Evolutionary conservation across 176 grass and related monocot species (phyloP).

Genomic region (Carex littledalei): DNA sequence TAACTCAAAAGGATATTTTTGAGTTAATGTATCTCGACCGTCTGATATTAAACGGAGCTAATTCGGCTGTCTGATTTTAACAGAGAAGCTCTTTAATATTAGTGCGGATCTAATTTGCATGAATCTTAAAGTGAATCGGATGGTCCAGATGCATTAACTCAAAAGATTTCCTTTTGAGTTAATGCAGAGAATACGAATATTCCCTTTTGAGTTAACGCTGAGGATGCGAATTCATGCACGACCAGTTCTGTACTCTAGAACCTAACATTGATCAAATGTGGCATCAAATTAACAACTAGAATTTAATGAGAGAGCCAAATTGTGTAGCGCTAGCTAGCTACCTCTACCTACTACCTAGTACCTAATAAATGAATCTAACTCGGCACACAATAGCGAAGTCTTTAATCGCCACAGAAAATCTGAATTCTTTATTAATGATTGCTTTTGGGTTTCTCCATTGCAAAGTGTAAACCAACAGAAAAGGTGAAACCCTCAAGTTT

Average conservation of each 20-base stretch:
- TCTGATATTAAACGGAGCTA: too few species aligned
- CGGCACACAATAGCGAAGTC: background rate
- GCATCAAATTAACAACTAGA: background rate
- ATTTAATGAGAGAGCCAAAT: background rate
- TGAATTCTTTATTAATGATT: background rate
- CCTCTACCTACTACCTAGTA: too few species aligned
- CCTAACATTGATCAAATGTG: background rate
- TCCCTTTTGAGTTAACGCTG: too few species aligned
- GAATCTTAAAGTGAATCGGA: too few species aligned
- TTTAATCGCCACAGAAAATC: background rate
- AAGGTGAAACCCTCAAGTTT: background rate
- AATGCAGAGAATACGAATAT: too few species aligned
- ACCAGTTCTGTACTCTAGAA: background rate
- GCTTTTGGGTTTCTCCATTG: background rate
- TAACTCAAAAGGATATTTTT: too few species aligned
- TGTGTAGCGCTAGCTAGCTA: background rate
- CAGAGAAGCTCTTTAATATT: too few species aligned
- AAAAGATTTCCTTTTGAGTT: too few species aligned
- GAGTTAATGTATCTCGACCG: too few species aligned
- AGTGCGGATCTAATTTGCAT: too few species aligned
- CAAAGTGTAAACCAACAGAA: background rate
- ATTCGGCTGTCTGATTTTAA: too few species aligned
- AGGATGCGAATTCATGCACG: background rate
- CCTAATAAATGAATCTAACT: background rate
- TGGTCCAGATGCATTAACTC: too few species aligned